These are phyloP conservation scores for Tetradesmus obliquus DNA, from an alignment of 139 green algal species.

Conservation along the genomic window DNA sequence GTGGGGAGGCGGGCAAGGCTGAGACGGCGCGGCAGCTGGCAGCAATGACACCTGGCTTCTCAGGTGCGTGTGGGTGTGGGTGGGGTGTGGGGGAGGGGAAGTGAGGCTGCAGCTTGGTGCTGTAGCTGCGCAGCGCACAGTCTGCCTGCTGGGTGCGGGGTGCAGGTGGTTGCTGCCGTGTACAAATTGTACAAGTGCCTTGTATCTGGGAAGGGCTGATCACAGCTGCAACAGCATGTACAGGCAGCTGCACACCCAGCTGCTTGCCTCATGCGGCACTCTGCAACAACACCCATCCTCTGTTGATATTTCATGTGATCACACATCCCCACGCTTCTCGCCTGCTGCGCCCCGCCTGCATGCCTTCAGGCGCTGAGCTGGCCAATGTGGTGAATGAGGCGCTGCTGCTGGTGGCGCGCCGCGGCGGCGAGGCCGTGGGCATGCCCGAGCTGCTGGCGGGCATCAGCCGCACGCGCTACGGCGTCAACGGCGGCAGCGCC, in stretches of 20 bases:
- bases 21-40: conserved; percentile 42
- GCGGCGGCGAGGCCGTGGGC: conserved; percentile 60
- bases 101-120: background rate
- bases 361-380: conserved; percentile 89
- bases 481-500: conserved; percentile 56
- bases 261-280: no score
- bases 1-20: conserved; percentile 19
- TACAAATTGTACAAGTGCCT: background rate
- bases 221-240: no score
- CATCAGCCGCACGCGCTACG: conserved; percentile 69
- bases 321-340: no score
- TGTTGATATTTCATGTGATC: no score
- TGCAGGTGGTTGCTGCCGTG: background rate
- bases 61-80: conserved; percentile 7
- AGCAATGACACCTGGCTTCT: conserved; percentile 56
- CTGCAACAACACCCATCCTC: no score
- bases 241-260: no score
- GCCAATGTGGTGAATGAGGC: conserved; percentile 96
- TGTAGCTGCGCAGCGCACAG: background rate
- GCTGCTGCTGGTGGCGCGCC: conserved; percentile 82
- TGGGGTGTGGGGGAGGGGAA: background rate
- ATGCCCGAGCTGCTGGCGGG: conserved; percentile 81
- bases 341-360: conserved; percentile 7
- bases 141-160: background rate
- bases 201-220: no score